Evolutionary conservation across 192 early-diverging fungal species (phyloP), one percentile per base, ranked within the genome.

Genomic region (Backusella macrospora): DNA sequence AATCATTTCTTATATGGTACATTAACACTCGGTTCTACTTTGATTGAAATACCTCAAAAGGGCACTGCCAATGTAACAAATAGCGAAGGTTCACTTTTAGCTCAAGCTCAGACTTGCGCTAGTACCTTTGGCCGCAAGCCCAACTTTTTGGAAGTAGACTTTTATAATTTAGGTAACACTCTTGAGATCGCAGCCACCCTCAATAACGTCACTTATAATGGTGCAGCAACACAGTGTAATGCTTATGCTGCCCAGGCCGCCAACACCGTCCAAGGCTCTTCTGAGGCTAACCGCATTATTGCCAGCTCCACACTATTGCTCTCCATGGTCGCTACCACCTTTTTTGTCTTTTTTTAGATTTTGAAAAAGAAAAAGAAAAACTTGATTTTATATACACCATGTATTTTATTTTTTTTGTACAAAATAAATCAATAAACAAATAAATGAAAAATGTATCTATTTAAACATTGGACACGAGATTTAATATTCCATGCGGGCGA

Each of bases 81-180:
- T 63, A 73, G 79, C 3, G 70, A 76, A 7, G 42, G 21, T 21
- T 86, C 84, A 65, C 79, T 94, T 37, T 49, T 80, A 68, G 67
- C 75, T 3, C 90, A 94, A 70, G 83, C 85, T 47, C 82, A 87
- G 42, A 65, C 78, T 18, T 94, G 92, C 59, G 69, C 55, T 39
- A 12, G 55, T 3, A 83, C 80, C 2, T 87, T 86, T 64, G 76
- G 72, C 38, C 78, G 80, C 43, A 81, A 84, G 71, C 89, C 93
- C 29, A 94, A 85, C 76, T 94, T 87, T 81, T 74, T 94, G 7
- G 84, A 89, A 0, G 87, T 94, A 6, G 93, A 94, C 75, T 94
- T 89, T 82, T 94, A 90, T 73, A 88, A 94, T 29, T 66, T 83
- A 26, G 91, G 91, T 15, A 68, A 59, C 39, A 71, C 75, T 21